Percentiles rank a stretch among this genome's conserved stretches.
These are phyloP conservation scores for Dictyostelium capitatum DNA, from an alignment of 78 protist species.

Conservation along the genomic window DNA sequence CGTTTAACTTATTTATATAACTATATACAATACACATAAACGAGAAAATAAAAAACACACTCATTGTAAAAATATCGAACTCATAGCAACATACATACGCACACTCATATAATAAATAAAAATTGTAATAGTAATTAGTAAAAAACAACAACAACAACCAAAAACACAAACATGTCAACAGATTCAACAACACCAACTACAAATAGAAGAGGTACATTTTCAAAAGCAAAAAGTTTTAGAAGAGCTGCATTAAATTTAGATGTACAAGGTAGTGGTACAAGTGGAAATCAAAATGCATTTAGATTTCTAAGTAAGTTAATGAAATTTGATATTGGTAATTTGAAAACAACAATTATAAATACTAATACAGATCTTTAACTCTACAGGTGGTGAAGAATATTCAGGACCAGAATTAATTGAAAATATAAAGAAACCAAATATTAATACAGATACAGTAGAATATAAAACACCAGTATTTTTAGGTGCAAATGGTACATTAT, in stretches of 20 bases:
- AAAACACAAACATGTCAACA: constrained; percentile 3
- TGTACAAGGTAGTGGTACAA: neutral
- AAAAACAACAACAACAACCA: neutral
- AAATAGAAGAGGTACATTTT: constrained; percentile 68
- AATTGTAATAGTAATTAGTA: constrained; percentile 11
- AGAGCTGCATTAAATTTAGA: constrained; percentile 58
- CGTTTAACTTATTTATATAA: too few relatives aligned
- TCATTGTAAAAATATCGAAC: too few relatives aligned
- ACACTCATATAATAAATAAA: neutral
- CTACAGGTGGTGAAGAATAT: constrained; percentile 84
- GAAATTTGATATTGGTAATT: too few relatives aligned
- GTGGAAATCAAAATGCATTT: constrained; percentile 42
- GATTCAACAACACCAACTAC: constrained; percentile 21
- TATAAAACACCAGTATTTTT: constrained; percentile 54
- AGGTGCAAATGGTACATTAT: constrained; percentile 73
- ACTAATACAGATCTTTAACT: too few relatives aligned
- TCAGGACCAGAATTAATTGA: constrained; percentile 66
- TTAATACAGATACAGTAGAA: constrained; percentile 49
- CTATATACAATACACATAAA: too few relatives aligned
- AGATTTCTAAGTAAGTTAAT: constrained; percentile 62
- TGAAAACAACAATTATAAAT: neutral
- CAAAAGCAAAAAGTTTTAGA: constrained; percentile 81
- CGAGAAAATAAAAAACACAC: too few relatives aligned
- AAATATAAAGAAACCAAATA: constrained; percentile 12
- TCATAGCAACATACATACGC: too few relatives aligned